phyloP scores from a whole-genome alignment of 2,329 filamentous ascomycete genomes.

The Zasmidium cellare region DNA sequence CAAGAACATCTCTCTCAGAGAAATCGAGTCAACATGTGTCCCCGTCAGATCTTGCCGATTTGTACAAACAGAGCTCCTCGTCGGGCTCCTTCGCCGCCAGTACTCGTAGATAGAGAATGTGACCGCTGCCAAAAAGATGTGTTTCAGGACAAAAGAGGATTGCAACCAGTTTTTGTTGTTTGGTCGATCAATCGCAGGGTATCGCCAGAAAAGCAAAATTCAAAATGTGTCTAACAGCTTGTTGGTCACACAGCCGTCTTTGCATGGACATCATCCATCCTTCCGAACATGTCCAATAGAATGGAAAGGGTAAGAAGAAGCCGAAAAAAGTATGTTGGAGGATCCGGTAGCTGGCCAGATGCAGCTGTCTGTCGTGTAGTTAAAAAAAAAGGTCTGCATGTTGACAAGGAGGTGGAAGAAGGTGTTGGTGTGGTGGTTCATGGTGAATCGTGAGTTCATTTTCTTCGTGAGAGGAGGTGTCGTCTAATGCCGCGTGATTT shows the following conservation, averaged over 20 bases:
- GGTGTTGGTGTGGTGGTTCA: not conserved
- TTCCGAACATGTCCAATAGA: not conserved
- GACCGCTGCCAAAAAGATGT: conserved; percentile 1
- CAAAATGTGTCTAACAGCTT: not conserved
- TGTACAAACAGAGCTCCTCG: conserved; percentile 10
- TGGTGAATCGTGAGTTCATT: not conserved
- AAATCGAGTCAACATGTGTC: not conserved
- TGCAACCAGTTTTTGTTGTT: conserved; percentile 1
- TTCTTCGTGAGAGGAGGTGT: conserved; percentile 7
- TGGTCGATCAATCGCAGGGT: conserved; percentile 15
- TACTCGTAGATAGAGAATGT: not conserved
- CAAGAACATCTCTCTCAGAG: not conserved
- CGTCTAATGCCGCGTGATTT: not conserved
- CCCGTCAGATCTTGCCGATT: conserved; percentile 5
- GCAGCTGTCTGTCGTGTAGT: conserved; percentile 15
- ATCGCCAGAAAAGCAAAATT: conserved; percentile 23
- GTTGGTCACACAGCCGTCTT: conserved; percentile 13
- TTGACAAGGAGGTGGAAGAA: not conserved
- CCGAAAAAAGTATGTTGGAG: conserved; percentile 10
- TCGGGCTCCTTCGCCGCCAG: not conserved
- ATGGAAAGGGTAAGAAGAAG: not conserved
- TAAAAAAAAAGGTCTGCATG: not conserved
- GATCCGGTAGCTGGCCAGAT: conserved; percentile 17
- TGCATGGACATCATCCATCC: conserved; percentile 5
- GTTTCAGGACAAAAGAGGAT: conserved; percentile 4